phyloP scores from a whole-genome alignment of 768 basidiomycete species.

The Punctularia strigosozonata region DNA sequence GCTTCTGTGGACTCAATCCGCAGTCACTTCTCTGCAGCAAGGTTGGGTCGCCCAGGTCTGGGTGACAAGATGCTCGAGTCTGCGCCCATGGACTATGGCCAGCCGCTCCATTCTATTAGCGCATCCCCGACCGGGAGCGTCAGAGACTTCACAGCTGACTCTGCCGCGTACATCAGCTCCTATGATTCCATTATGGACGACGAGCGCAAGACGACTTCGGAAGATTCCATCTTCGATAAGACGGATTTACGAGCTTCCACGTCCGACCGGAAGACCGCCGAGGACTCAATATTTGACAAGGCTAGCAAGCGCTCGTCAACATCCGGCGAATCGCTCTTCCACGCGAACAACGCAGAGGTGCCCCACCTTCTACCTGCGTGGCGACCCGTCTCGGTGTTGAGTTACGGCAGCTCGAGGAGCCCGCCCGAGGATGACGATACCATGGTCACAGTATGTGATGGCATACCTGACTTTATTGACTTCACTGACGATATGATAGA shows the following conservation, averaged over 20 bases:
- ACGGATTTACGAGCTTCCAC: constrained; percentile 7
- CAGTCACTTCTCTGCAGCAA: constrained; percentile 48
- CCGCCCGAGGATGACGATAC: constrained; percentile 64
- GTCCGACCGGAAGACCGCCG: constrained; percentile 20
- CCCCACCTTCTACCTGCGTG: constrained; percentile 36
- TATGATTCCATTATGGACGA: constrained; percentile 62
- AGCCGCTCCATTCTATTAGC: constrained; percentile 50
- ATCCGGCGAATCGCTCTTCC: constrained; percentile 51
- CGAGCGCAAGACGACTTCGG: constrained; percentile 18
- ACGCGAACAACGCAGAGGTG: constrained; percentile 20
- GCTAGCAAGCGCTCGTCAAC: constrained; percentile 38
- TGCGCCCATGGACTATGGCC: constrained; percentile 33
- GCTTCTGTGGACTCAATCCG: constrained; percentile 51
- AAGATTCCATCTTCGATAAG: constrained; percentile 22
- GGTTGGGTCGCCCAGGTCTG: constrained; percentile 58
- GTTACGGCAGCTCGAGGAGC: constrained; percentile 33
- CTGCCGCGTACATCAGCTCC: constrained; percentile 20
- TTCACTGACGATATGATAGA: constrained; percentile 1
- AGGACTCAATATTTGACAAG: constrained; percentile 55
- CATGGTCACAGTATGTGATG: constrained; percentile 56
- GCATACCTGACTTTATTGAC: background rate
- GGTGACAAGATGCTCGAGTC: constrained; percentile 86
- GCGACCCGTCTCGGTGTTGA: constrained; percentile 55
- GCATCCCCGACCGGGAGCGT: constrained; percentile 47
- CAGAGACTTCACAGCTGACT: constrained; percentile 9